A percentile compares a stretch with the other conserved stretches of the same genome.
Conservation (phyloP, 495 filamentous ascomycete species). For the Hapsidospora chrysogenum region DNA sequence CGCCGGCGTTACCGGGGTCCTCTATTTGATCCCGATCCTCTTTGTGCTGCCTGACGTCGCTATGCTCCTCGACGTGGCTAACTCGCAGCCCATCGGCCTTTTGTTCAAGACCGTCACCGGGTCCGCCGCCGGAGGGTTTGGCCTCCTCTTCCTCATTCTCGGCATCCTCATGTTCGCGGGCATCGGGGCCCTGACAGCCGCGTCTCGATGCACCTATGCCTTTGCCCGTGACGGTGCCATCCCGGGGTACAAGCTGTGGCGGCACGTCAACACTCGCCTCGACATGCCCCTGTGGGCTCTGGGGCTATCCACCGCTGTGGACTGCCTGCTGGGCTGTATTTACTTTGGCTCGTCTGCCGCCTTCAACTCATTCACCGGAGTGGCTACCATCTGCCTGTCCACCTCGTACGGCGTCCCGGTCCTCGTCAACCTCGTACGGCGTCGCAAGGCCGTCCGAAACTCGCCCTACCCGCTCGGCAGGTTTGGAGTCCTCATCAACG, state of each 20-base stretch:
- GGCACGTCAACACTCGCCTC: conserved; percentile 31
- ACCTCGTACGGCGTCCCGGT: conserved; percentile 49
- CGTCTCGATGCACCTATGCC: conserved; percentile 42
- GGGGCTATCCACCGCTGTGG: conserved; percentile 36
- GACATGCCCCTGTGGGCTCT: conserved; percentile 37
- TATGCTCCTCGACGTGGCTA: conserved; percentile 30
- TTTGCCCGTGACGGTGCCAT: conserved; percentile 52
- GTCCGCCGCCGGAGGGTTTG: conserved; percentile 47
- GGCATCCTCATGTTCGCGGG: conserved; percentile 48
- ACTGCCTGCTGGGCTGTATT: conserved; percentile 41
- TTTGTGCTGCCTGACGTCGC: conserved; percentile 40
- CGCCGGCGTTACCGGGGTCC: conserved; percentile 34
- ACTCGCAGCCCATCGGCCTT: conserved; percentile 40
- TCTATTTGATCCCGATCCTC: conserved; percentile 42
- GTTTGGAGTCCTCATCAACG: conserved; percentile 34
- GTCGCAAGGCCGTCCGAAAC: conserved; percentile 19
- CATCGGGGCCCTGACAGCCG: conserved; percentile 39
- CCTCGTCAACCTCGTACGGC: conserved; percentile 21
- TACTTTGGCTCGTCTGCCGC: conserved; percentile 44
- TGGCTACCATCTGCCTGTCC: conserved; percentile 49
- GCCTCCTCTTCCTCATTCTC: conserved; percentile 53
- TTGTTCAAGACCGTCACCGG: conserved; percentile 44
- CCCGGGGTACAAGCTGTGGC: conserved; percentile 49
- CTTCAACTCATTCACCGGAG: conserved; percentile 42
- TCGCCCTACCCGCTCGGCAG: conserved; percentile 42